phyloP scores from a whole-genome alignment of 2,329 filamentous ascomycete species.

The Zasmidium angulare region DNA sequence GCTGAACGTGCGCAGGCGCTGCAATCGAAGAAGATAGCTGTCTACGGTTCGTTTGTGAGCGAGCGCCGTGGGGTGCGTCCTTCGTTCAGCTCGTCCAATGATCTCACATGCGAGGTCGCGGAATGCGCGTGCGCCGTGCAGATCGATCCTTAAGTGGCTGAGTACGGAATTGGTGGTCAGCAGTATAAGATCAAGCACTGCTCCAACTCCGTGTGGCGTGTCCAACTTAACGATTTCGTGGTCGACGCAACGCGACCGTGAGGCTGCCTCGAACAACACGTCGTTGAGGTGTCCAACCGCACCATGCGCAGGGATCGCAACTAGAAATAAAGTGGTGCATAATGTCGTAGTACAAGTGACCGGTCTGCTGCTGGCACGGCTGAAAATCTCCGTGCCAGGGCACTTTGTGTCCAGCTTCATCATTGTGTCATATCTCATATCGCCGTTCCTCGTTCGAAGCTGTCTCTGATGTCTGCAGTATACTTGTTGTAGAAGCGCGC shows the following conservation, averaged over 20 bases:
- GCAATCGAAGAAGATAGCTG: neutral
- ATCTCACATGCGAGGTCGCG: neutral
- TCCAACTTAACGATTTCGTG: neutral
- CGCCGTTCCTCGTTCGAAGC: conserved; percentile 95
- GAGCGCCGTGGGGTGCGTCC: neutral
- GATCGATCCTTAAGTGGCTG: neutral
- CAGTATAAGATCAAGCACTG: too few species aligned
- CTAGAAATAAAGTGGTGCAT: too few species aligned
- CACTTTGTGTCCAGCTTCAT: neutral
- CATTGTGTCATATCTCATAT: conserved; percentile 57
- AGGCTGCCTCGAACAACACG: too few species aligned
- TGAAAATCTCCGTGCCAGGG: too few species aligned
- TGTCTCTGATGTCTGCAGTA: conserved; percentile 93
- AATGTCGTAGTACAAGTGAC: too few species aligned
- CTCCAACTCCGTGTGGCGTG: neutral
- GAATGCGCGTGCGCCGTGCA: neutral
- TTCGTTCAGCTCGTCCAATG: neutral
- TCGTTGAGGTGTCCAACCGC: too few species aligned
- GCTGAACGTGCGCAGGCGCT: neutral
- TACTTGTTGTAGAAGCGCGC: conserved; percentile 98
- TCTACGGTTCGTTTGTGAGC: neutral
- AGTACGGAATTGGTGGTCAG: neutral
- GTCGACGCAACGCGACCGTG: too few species aligned
- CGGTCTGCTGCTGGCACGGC: too few species aligned
- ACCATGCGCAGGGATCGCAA: too few species aligned